A percentile compares a stretch with the other conserved stretches of the same genome.
Evolutionary conservation across 352 stramenopile species (phyloP).

Genomic region (Globisporangium carolinianum): DNA sequence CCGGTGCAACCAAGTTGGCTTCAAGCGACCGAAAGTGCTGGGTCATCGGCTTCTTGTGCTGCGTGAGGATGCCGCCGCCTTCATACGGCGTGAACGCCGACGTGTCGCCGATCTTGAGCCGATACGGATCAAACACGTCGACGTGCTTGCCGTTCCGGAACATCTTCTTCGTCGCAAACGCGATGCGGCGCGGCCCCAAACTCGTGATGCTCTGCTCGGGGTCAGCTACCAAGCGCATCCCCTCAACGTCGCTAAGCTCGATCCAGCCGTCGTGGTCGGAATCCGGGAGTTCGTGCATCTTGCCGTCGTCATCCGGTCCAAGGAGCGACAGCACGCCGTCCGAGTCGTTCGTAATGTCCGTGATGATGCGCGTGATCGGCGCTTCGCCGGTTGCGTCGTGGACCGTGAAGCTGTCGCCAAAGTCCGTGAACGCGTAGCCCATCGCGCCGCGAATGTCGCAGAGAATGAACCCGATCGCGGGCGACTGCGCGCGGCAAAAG

Average conservation of each 20-base stretch:
- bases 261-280: conserved; percentile 82
- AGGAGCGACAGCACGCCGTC: conserved; percentile 72
- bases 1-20: conserved; percentile 55
- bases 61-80: conserved; percentile 72
- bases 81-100: conserved; percentile 76
- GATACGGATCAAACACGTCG: conserved; percentile 81
- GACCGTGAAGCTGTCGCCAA: conserved; percentile 63
- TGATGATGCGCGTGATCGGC: conserved; percentile 84
- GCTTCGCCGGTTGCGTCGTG: conserved; percentile 78
- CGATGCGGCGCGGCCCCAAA: conserved; percentile 63
- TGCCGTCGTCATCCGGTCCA: conserved; percentile 76
- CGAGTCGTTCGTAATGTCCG: conserved; percentile 77
- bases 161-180: conserved; percentile 82
- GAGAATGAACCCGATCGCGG: conserved; percentile 74
- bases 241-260: conserved; percentile 79
- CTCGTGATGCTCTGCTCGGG: conserved; percentile 70
- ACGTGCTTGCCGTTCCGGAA: conserved; percentile 82
- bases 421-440: conserved; percentile 79
- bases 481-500: conserved; percentile 78
- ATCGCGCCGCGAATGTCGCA: conserved; percentile 75
- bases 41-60: conserved; percentile 78
- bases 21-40: conserved; percentile 74
- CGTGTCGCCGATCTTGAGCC: conserved; percentile 77
- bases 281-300: conserved; percentile 86
- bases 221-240: conserved; percentile 59